These are phyloP conservation scores for Boletus pseudopeckii DNA, from an alignment of 768 basidiomycete species.

Conservation along the genomic window DNA sequence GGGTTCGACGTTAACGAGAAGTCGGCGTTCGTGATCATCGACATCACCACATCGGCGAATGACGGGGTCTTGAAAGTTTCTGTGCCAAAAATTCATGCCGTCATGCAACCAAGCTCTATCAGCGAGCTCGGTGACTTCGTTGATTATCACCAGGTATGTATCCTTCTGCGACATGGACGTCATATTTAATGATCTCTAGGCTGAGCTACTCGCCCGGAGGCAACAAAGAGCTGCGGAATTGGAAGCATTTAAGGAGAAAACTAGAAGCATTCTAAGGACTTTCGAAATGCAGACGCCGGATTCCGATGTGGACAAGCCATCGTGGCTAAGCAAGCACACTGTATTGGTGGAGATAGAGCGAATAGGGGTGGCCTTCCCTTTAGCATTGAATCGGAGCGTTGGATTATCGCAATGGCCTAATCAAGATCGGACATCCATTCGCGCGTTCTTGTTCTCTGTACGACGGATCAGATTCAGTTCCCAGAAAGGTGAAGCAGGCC, in stretches of 20 bases:
- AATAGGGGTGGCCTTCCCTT: slow-evolving; percentile 89
- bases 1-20: slow-evolving; percentile 57
- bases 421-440: slow-evolving; percentile 46
- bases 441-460: slow-evolving; percentile 85
- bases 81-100: slow-evolving; percentile 80
- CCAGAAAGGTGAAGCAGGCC: slow-evolving; percentile 74
- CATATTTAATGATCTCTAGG: slow-evolving; percentile 39
- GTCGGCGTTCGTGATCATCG: slow-evolving; percentile 83
- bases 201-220: slow-evolving; percentile 69
- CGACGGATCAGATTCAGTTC: slow-evolving; percentile 69
- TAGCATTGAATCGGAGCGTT: slow-evolving; percentile 60
- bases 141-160: slow-evolving; percentile 72
- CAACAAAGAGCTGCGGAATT: slow-evolving; percentile 77
- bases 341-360: slow-evolving; percentile 56
- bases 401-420: slow-evolving; percentile 42
- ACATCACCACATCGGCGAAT: slow-evolving; percentile 52
- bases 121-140: slow-evolving; percentile 87
- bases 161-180: background rate
- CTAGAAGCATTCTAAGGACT: slow-evolving; percentile 65
- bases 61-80: slow-evolving; percentile 44
- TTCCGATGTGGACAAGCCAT: slow-evolving; percentile 23
- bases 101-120: slow-evolving; percentile 92
- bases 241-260: slow-evolving; percentile 80
- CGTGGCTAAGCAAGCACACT: slow-evolving; percentile 56
- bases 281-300: slow-evolving; percentile 60